Base-by-base conservation (phyloP, 352 stramenopile species). In the Pythium coloratum region DNA sequence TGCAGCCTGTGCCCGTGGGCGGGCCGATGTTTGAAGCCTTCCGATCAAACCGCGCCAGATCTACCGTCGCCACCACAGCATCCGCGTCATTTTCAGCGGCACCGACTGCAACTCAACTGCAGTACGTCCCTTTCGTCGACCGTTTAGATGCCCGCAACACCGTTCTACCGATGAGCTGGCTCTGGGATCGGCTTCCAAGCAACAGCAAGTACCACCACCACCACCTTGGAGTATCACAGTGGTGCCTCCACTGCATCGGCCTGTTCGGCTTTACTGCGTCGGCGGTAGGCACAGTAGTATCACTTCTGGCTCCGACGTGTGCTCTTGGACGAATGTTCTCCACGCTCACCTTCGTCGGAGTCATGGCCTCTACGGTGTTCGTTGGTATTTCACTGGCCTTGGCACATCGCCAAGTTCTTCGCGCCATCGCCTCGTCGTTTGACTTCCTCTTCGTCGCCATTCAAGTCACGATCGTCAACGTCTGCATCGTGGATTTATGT, bases 401-500 rank as follows among this genome's bases (percentile, higher is more conserved):
- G 76, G 70, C 33, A 66, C 46, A 82, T 8, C 71, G 70, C 0
- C 24, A 82, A 10, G 49, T 85, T 10, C 59, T 85, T 1, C 38
- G 54, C 20, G 28, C 67, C 2, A 51, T 81, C 16, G 24, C 72
- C 26, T 72, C 61, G 13, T 85, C 77, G 9, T 85, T 82, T 47
- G 75, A 85, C 46, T 78, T 75, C 40, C 33, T 76, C 7, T 81
- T 80, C 40, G 78, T 82, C 59, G 49, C 54, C 0, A 44, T 71
- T 3, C 69, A 85, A 33, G 62, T 70, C 7, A 69, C 66, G 1
- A 24, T 64, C 32, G 73, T 73, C n/a, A 71, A 76, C 42, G 18
- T 77, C 3, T 63, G 50, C 18, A 30, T 79, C 0, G 81, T 69
- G n/a, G 36, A 66, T 8, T 38, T 82, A 1, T 9, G 50, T 2